phyloP scores from a whole-genome alignment of 2,329 filamentous ascomycete species.

The Epichloe elymi region DNA sequence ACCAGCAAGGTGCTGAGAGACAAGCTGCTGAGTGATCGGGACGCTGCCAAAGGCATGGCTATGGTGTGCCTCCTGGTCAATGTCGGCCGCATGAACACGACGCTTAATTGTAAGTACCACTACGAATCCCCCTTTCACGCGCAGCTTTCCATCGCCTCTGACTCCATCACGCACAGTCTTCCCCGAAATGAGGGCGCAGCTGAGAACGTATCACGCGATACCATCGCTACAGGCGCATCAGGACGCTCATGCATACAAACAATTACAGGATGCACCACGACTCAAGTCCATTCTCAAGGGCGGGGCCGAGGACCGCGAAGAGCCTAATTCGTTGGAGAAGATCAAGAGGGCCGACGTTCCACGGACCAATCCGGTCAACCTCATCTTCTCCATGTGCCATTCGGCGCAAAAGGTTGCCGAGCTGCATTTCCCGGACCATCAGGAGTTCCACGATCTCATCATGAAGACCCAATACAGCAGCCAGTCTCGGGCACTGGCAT shows the following conservation, averaged over 20 bases:
- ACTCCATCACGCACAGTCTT: constrained; percentile 53
- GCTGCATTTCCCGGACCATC: constrained; percentile 69
- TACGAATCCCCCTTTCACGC: neutral
- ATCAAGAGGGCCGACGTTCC: constrained; percentile 53
- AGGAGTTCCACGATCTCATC: constrained; percentile 92
- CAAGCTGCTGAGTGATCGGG: constrained; percentile 83
- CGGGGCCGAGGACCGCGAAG: constrained; percentile 76
- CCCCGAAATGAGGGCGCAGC: constrained; percentile 94
- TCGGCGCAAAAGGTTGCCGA: constrained; percentile 87
- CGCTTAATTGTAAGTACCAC: constrained; percentile 66
- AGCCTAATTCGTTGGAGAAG: constrained; percentile 72
- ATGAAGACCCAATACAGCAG: constrained; percentile 82
- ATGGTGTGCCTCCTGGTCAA: constrained; percentile 98
- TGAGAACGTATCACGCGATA: constrained; percentile 96
- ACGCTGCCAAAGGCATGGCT: constrained; percentile 92
- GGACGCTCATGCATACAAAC: constrained; percentile 93
- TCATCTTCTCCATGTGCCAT: constrained; percentile 88
- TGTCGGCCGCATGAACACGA: constrained; percentile 97
- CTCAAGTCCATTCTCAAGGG: constrained; percentile 96
- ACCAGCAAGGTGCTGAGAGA: constrained; percentile 97
- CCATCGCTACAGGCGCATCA: constrained; percentile 90
- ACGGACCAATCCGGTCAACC: constrained; percentile 91
- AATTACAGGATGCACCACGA: constrained; percentile 88
- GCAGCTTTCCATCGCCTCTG: neutral
- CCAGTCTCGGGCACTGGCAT: constrained; percentile 69